Percentiles rank a stretch among this genome's conserved stretches.
phyloP scores from a whole-genome alignment of 345 rosid species.

The Cardamine chenopodiifolia region DNA sequence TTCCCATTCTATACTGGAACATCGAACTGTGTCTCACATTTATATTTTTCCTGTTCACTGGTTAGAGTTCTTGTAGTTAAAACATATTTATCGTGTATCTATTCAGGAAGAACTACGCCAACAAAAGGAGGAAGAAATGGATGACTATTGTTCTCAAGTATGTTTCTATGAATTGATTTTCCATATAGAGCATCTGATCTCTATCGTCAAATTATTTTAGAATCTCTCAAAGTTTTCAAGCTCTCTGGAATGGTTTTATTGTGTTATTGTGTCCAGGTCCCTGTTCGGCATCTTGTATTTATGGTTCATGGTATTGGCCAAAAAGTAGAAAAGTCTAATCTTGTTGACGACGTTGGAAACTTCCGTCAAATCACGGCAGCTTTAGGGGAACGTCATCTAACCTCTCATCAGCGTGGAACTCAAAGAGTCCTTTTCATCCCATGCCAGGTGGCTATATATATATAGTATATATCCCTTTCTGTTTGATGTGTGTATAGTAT shows the following conservation, averaged over 20 bases:
- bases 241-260: conserved; percentile 12
- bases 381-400: conserved; percentile 80
- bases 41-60: conserved; percentile 1
- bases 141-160: conserved; percentile 97
- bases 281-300: conserved; percentile 91
- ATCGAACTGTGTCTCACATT: not conserved
- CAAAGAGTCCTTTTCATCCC: conserved; percentile 94
- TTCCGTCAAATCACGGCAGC: conserved; percentile 80
- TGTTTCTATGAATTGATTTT: conserved; percentile 25
- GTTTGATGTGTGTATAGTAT: conserved; percentile 9
- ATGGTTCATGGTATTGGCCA: conserved; percentile 99
- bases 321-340: conserved; percentile 92
- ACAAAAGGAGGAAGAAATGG: conserved; percentile 90
- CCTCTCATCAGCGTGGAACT: conserved; percentile 66
- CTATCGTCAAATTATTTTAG: not conserved
- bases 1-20: not conserved
- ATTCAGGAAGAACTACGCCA: conserved; percentile 83
- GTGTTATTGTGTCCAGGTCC: conserved; percentile 66
- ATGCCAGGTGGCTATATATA: conserved; percentile 68
- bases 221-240: not conserved
- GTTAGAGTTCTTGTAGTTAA: conserved; percentile 11
- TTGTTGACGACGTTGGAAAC: conserved; percentile 91
- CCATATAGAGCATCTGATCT: conserved; percentile 14
- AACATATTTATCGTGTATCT: conserved; percentile 27
- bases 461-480: not conserved